Base-by-base conservation (phyloP, 2,329 filamentous ascomycete genomes). In the Leptographium galeiforme region DNA sequence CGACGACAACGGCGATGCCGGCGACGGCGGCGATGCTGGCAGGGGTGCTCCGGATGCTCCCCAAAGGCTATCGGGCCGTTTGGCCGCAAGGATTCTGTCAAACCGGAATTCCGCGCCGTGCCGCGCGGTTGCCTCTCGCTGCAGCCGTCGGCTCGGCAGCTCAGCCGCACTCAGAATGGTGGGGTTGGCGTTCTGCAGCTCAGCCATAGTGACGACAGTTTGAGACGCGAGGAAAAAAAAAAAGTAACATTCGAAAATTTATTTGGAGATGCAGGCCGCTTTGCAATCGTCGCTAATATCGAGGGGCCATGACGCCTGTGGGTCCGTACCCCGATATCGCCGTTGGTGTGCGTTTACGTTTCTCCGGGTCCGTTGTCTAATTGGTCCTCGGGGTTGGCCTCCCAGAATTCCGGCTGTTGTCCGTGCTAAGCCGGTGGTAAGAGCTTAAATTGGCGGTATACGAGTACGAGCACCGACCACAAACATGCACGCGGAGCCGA, bases 131-230 rank as follows among this genome's bases (percentile, higher is more conserved):
- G 68, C 67, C 58, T 72, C 71, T 60, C 70, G 72, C 61, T 78
- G 72, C 61, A 76, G 73, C 59, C 79, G 77, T 58, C 90, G 84
- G 34, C 88, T 93, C 46, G 93, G 90, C 50, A 98, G 81, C 70
- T 97, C 88, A 45, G 88, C 87, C 51, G 82, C 79, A 69, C 84
- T 94, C 63, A 97, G 74, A 65, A 98, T 90, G 58, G 88, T 94
- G 53, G 93, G 93, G 72, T 98, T 97, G 59, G 87, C 89, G 69
- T 95, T 95, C 61, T 84, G 79, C 48, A 76, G 66, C 43, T 70
- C 68, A 57, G 68, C 63, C 68, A 73, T 73, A 44, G 43, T 58
- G 41, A 52, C 44, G 4, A 45, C 6, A 14, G 47, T 46, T 10
- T 13, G 19, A 11, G 19, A 14, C 16, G 47, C n/a, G 44, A 34